These are phyloP conservation scores for Zymoseptoria pseudotritici DNA, from an alignment of 2,329 filamentous ascomycete species.

Conservation along the genomic window DNA sequence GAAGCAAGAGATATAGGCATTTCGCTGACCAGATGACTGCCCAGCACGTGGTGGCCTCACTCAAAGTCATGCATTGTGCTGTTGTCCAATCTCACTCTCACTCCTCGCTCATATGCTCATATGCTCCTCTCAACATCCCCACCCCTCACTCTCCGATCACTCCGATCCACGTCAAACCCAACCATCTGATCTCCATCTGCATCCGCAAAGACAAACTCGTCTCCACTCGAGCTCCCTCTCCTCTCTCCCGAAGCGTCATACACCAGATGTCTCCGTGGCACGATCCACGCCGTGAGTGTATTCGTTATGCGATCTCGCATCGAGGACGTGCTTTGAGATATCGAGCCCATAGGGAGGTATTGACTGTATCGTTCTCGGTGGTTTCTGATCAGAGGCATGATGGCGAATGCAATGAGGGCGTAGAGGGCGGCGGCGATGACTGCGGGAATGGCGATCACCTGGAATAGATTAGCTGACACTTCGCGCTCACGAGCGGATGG, in stretches of 20 bases:
- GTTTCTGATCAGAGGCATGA: conserved; percentile 39
- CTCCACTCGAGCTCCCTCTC: conserved; percentile 18
- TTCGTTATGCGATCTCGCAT: conserved; percentile 29
- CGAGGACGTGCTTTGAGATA: conserved; percentile 22
- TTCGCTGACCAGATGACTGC: neutral
- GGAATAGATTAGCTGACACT: neutral
- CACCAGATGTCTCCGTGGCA: conserved; percentile 24
- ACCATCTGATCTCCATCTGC: conserved; percentile 43
- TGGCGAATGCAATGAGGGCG: conserved; percentile 32
- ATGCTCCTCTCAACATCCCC: conserved; percentile 14
- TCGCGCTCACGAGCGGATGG: too few relatives aligned
- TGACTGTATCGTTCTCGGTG: conserved; percentile 39
- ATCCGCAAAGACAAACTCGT: conserved; percentile 36
- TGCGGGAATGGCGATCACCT: conserved; percentile 42
- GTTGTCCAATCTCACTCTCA: neutral
- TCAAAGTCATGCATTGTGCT: neutral
- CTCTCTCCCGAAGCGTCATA: conserved; percentile 26
- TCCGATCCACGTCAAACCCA: conserved; percentile 33
- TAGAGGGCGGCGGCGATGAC: conserved; percentile 38
- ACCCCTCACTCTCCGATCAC: conserved; percentile 34
- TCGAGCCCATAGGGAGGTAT: conserved; percentile 32
- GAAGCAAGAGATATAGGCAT: neutral
- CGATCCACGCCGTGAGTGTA: conserved; percentile 28
- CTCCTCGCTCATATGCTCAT: neutral
- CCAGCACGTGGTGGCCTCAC: neutral